Percentiles rank a stretch among this genome's conserved stretches.
Evolutionary conservation across 2,329 filamentous ascomycete species (phyloP).

Genomic region (Fusarium tjaetaba): DNA sequence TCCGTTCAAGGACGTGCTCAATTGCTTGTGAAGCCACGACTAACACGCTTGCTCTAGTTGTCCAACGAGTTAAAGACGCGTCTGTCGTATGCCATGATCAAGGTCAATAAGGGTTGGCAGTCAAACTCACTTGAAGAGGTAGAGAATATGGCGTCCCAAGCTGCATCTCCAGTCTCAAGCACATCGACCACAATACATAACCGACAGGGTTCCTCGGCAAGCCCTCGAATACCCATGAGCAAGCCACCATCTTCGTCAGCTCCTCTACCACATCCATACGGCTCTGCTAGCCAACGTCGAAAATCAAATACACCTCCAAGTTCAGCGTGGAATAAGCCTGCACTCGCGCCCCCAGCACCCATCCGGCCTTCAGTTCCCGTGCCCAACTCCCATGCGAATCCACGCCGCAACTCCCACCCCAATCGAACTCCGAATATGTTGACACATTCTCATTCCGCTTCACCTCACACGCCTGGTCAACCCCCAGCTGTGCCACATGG

Average conservation of each 20-base stretch:
- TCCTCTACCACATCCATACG: constrained; percentile 43
- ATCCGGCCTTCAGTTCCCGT: constrained; percentile 60
- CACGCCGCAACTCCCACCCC: constrained; percentile 62
- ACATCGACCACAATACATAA: constrained; percentile 62
- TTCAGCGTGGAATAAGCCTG: constrained; percentile 48
- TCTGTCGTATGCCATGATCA: constrained; percentile 92
- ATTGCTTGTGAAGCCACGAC: background rate
- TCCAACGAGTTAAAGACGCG: constrained; percentile 84
- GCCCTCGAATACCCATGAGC: constrained; percentile 57
- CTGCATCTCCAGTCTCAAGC: constrained; percentile 70
- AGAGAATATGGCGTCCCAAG: constrained; percentile 77
- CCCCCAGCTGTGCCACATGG: constrained; percentile 44
- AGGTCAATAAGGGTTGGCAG: constrained; percentile 91
- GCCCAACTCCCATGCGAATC: constrained; percentile 49
- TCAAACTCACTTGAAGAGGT: constrained; percentile 80
- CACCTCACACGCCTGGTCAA: constrained; percentile 56
- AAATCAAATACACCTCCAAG: constrained; percentile 52
- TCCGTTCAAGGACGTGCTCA: background rate
- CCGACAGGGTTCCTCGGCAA: constrained; percentile 62
- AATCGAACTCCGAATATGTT: constrained; percentile 61
- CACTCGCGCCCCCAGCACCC: constrained; percentile 63
- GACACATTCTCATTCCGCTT: constrained; percentile 59
- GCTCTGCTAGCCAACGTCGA: constrained; percentile 36
- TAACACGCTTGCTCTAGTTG: constrained; percentile 59
- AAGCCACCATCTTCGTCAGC: constrained; percentile 43